These are phyloP conservation scores for Nemania bipapillata DNA, from an alignment of 2,329 filamentous ascomycete species.

Conservation along the genomic window DNA sequence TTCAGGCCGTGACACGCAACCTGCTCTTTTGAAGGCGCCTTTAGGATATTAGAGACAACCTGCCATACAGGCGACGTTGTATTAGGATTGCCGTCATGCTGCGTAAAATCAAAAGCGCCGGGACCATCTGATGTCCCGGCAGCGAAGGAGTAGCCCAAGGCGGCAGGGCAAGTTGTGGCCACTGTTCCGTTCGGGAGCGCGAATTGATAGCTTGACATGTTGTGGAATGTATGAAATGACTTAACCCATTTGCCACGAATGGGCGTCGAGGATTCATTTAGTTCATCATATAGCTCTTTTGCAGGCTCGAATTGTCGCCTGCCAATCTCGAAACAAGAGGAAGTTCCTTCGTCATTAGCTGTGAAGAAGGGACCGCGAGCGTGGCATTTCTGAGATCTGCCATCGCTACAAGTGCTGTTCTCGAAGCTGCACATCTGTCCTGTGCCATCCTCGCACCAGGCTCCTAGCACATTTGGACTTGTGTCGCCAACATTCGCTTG, in stretches of 20 bases:
- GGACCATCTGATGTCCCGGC: constrained; percentile 93
- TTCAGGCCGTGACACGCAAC: constrained; percentile 81
- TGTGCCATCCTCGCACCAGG: constrained; percentile 88
- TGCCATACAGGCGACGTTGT: constrained; percentile 78
- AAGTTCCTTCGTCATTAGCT: constrained; percentile 74
- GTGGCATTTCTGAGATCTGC: constrained; percentile 76
- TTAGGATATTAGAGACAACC: constrained; percentile 77
- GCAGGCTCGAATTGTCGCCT: constrained; percentile 70
- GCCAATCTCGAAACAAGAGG: constrained; percentile 80
- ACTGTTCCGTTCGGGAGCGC: constrained; percentile 75
- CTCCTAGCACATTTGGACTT: constrained; percentile 85
- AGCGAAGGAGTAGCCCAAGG: constrained; percentile 90
- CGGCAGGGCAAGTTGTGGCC: constrained; percentile 83
- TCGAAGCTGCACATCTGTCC: constrained; percentile 76
- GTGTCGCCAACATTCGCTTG: constrained; percentile 93
- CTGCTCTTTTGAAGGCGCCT: constrained; percentile 76
- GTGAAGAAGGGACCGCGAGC: constrained; percentile 77
- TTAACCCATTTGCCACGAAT: constrained; percentile 75
- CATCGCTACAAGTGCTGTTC: constrained; percentile 83
- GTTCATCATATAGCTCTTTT: constrained; percentile 61
- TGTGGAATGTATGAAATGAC: constrained; percentile 84
- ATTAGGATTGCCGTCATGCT: constrained; percentile 79
- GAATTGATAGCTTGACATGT: constrained; percentile 82
- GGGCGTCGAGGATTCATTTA: constrained; percentile 60
- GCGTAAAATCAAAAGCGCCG: constrained; percentile 91